A percentile compares a stretch with the other conserved stretches of the same genome.
These are phyloP conservation scores for Fraxinus velutina DNA, from an alignment of 305 asterid genomes.

Conservation along the genomic window DNA sequence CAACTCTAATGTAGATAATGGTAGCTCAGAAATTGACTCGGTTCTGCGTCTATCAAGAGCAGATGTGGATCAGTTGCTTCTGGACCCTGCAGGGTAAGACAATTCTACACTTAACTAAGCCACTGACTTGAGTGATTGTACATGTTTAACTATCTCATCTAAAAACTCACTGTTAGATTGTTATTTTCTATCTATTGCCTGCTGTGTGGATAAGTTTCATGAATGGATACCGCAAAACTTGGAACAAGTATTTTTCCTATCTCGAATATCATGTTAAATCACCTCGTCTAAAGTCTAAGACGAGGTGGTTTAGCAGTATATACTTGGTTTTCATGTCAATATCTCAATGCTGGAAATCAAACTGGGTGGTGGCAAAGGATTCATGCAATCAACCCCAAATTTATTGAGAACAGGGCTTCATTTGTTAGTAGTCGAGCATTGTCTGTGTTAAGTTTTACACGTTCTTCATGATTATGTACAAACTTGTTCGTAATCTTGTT, in stretches of 20 bases:
- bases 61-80: slow-evolving; percentile 62
- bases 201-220: not conserved
- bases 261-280: not conserved
- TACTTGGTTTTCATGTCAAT: not conserved
- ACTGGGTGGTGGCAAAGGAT: not conserved
- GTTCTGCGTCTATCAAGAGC: slow-evolving; percentile 58
- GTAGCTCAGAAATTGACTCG: slow-evolving; percentile 49
- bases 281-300: not conserved
- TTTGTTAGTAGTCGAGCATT: not conserved
- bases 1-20: slow-evolving; percentile 39
- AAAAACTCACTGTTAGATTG: not conserved
- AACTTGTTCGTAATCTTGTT: not conserved
- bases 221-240: not conserved
- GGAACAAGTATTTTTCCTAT: not conserved
- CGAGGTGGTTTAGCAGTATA: not conserved
- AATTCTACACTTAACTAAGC: not conserved
- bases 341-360: not conserved
- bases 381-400: not conserved
- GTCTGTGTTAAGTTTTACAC: not conserved
- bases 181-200: not conserved
- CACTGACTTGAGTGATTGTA: not conserved
- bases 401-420: not conserved
- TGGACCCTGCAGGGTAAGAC: slow-evolving; percentile 68
- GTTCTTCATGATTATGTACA: not conserved
- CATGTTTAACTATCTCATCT: not conserved